These are phyloP conservation scores for Xylaria sp. DNA, from an alignment of 2,329 filamentous ascomycete species.

Conservation along the genomic window DNA sequence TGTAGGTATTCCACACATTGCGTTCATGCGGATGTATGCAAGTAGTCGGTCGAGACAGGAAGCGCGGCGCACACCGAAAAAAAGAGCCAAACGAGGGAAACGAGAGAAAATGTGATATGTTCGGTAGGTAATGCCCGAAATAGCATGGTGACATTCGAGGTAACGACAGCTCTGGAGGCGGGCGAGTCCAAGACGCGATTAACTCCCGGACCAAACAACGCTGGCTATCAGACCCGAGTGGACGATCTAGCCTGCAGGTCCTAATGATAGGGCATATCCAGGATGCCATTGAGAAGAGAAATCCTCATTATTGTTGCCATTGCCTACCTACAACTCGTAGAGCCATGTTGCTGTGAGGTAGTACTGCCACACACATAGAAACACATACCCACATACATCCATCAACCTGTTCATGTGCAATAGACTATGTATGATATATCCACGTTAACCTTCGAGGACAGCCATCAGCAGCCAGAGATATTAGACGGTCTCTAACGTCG, in stretches of 20 bases:
- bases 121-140: constrained; percentile 28
- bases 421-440: no score
- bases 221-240: constrained; percentile 10
- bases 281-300: background rate
- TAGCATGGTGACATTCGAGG: constrained; percentile 27
- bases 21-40: background rate
- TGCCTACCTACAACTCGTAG: no score
- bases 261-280: background rate
- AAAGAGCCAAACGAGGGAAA: constrained; percentile 18
- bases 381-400: constrained; percentile 11
- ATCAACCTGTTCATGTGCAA: constrained; percentile 11
- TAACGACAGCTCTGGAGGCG: no score
- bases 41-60: constrained; percentile 4
- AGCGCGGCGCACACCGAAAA: constrained; percentile 11
- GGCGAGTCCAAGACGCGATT: constrained; percentile 18
- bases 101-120: constrained; percentile 22
- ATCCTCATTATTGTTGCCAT: no score
- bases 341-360: background rate
- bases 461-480: no score
- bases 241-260: constrained; percentile 17
- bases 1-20: background rate
- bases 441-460: no score
- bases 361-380: no score
- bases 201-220: constrained; percentile 21
- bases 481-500: no score